Conservation (phyloP, 2,329 filamentous ascomycete species). For the Epichloe glyceriae region DNA sequence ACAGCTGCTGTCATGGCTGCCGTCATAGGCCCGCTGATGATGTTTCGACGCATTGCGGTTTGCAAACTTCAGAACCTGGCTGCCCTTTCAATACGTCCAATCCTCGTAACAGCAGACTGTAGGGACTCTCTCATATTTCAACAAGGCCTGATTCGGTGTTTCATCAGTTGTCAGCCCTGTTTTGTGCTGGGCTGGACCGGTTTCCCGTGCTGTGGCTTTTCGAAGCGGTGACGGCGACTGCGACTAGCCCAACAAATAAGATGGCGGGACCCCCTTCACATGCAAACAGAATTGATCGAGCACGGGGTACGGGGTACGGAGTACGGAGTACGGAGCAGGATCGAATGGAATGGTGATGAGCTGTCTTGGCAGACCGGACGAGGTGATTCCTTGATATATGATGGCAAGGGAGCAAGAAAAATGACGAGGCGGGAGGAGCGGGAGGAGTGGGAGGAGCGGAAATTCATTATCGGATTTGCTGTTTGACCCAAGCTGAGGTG, state of each 20-base stretch:
- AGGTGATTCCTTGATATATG: too few species aligned
- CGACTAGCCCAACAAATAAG: not conserved
- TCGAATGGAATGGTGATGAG: too few species aligned
- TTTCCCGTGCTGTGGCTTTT: not conserved
- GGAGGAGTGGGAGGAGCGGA: too few species aligned
- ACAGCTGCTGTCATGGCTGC: not conserved
- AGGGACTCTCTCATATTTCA: conserved; percentile 8
- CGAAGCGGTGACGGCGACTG: not conserved
- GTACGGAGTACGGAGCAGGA: not conserved
- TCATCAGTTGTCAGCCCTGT: too few species aligned
- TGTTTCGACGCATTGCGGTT: conserved; percentile 4
- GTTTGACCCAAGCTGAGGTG: too few species aligned
- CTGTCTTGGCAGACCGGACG: too few species aligned
- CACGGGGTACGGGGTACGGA: not conserved
- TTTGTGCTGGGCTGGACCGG: not conserved
- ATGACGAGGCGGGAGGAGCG: too few species aligned
- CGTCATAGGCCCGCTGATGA: not conserved
- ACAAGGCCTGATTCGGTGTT: not conserved
- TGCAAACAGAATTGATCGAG: not conserved
- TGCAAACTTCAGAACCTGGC: not conserved
- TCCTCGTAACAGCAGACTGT: conserved; percentile 1
- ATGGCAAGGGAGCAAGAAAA: too few species aligned
- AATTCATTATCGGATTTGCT: too few species aligned
- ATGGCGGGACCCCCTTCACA: not conserved
- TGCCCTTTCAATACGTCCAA: conserved; percentile 3